Evolutionary conservation across 495 filamentous ascomycete species (phyloP), one percentile per base, ranked within the genome.

Genomic region (Terfezia boudieri): DNA sequence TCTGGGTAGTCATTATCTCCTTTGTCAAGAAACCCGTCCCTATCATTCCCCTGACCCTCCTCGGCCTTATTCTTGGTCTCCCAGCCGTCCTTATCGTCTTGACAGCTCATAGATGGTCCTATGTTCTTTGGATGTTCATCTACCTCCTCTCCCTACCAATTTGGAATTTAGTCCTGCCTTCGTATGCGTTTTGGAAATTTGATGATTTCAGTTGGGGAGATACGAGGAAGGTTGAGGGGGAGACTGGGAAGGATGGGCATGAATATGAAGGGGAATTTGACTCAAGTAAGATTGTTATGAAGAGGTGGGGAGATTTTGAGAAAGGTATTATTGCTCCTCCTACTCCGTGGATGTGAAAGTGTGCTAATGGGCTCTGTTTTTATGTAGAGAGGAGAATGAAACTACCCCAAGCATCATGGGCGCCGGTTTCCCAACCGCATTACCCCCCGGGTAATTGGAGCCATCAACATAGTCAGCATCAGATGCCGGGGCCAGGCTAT

Each of bases 181-280:
- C 76, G 14, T 99, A 99, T 62, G 84, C 92, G 7, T 99, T 86
- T 72, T 99, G 92, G 92, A 95, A 99, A 67, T 99, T 99, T 66
- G 92, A 99, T 63, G 92, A 99, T 69, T 99, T 99, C 73, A 90
- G 84, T 63, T 99, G 92, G 90, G 92, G 92, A 58, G 92, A 99
- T 60, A 99, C 92, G 32, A 78, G 92, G 32, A 92, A 96, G 76
- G 94, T 89, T 11, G 86, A 80, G 1, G 88, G 86, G 2, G 92
- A 92, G 62, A 86, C 85, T 71, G 84, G 86, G 71, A 80, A 81
- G 69, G 77, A 63, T 6, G 84, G 84, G 48, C 81, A 83, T 35
- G 85, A 86, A 58, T 82, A 81, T 55, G 88, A 96, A 70, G 92
- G 92, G 55, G 89, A 95, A 68, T 96, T 96, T 67, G 89, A 96